Base-by-base conservation (phyloP, 495 filamentous ascomycete genomes). In the Aspergillus carlsbadensis region DNA sequence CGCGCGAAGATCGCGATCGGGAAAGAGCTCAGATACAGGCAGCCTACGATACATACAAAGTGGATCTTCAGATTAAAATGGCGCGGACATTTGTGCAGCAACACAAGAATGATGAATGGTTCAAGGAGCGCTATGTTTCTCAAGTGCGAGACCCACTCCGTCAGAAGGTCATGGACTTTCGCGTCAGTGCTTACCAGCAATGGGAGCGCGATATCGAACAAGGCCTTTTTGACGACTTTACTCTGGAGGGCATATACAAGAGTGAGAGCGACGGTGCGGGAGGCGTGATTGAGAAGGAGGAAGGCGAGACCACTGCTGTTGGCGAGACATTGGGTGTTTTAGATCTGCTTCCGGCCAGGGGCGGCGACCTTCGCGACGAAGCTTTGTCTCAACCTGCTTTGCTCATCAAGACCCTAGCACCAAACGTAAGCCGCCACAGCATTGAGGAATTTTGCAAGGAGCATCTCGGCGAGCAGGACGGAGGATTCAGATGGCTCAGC, bases 331-430 rank as follows among this genome's bases (percentile, higher is more conserved):
- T 98, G 7, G 90, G 94, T 40, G 91, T 96, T 31, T 88, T 91
- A 26, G 92, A 97, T 70, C 70, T 97, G 46, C 82, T 96, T 18
- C 91, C 92, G 35, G 84, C 85, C 29, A 81, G 81, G 60, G 89
- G 87, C 41, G 88, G 86, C 50, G 90, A 96, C 54, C 77, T 96
- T 35, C 82, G 90, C 8, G 92, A 97, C 64, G 90, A 96, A 54
- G 85, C 84, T 43, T 77, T 90, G 15, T 82, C 83, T 56, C 89
- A 95, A 70, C 95, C 94, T 13, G 92, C 95, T 1, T 78, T 99
- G 22, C 82, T 99, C 39, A 96, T 99, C 75, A 99, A 99, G 75
- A 99, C 94, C 0, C 88, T 99, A 67, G 94, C 95, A 11, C 95
- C 94, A 3, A 93, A 93, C 58, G 95, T 99, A 43, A 96, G 88